These are phyloP conservation scores for Eutrema salsugineum DNA, from an alignment of 441 rosid species.

Conservation along the genomic window DNA sequence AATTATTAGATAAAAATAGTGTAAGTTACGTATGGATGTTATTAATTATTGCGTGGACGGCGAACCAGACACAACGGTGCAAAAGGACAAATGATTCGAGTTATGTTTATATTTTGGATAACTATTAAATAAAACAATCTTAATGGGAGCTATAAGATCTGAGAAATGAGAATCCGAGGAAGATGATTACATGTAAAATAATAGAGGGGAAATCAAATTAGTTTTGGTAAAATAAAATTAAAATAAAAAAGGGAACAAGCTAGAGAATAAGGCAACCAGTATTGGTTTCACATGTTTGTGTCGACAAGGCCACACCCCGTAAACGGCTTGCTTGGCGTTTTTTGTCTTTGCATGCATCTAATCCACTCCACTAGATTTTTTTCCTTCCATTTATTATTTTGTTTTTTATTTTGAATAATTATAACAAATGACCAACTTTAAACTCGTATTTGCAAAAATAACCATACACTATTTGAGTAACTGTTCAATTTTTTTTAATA, in stretches of 20 bases:
- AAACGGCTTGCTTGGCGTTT: slow-evolving; percentile 18
- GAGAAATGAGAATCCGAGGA: slow-evolving; percentile 22
- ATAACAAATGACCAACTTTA: too few relatives aligned
- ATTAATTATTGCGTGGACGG: slow-evolving; percentile 16
- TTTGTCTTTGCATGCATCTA: slow-evolving; percentile 18
- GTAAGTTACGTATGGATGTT: neutral
- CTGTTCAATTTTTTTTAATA: too few relatives aligned
- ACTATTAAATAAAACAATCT: slow-evolving; percentile 7
- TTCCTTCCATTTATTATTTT: neutral
- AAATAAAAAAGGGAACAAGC: neutral
- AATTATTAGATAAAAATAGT: neutral
- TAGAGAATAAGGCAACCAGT: slow-evolving; percentile 24
- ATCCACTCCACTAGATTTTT: slow-evolving; percentile 12
- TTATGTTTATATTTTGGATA: slow-evolving; percentile 6
- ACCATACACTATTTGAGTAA: too few relatives aligned
- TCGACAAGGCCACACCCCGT: slow-evolving; percentile 25
- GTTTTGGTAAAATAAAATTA: neutral
- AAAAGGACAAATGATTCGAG: slow-evolving; percentile 17
- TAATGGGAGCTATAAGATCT: slow-evolving; percentile 1
- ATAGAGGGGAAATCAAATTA: neutral
- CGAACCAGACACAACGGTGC: slow-evolving; percentile 18
- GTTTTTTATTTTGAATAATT: too few relatives aligned
- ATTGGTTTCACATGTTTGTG: slow-evolving; percentile 33
- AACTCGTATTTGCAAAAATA: too few relatives aligned
- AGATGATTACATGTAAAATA: neutral